Conservation (phyloP, 2,329 filamentous ascomycete genomes). For the Neodidymelliopsis sp. region DNA sequence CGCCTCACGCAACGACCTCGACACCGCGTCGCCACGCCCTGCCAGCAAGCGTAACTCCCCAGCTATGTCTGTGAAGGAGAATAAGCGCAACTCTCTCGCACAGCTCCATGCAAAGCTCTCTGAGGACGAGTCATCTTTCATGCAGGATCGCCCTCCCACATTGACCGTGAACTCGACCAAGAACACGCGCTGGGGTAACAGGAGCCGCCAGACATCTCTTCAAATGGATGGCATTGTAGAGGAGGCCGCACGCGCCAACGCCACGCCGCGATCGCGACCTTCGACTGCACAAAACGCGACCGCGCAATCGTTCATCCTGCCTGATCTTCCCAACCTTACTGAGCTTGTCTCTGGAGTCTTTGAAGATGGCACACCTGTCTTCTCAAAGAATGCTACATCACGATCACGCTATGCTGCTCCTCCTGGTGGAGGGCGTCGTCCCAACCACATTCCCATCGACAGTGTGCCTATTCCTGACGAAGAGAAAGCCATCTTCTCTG, state of each 20-base stretch:
- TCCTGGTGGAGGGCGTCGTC: slow-evolving; percentile 36
- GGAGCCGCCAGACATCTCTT: slow-evolving; percentile 52
- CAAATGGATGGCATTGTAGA: slow-evolving; percentile 41
- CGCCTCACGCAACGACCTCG: slow-evolving; percentile 53
- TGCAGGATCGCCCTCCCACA: slow-evolving; percentile 59
- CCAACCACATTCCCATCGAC: slow-evolving; percentile 58
- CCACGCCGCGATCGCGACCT: slow-evolving; percentile 42
- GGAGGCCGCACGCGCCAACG: slow-evolving; percentile 26
- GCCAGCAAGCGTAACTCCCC: slow-evolving; percentile 47
- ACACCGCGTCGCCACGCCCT: slow-evolving; percentile 49
- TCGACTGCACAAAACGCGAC: slow-evolving; percentile 59
- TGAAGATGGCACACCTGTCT: slow-evolving; percentile 65
- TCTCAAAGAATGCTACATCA: slow-evolving; percentile 58
- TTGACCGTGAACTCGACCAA: slow-evolving; percentile 50
- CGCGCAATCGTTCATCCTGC: slow-evolving; percentile 67
- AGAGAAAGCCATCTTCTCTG: slow-evolving; percentile 69
- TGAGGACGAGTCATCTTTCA: slow-evolving; percentile 61
- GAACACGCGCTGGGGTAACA: slow-evolving; percentile 64
- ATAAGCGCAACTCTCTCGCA: slow-evolving; percentile 59
- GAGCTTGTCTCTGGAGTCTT: slow-evolving; percentile 67
- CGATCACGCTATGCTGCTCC: slow-evolving; percentile 64
- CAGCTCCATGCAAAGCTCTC: slow-evolving; percentile 63
- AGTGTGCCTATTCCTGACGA: slow-evolving; percentile 66
- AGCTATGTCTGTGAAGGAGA: slow-evolving; percentile 43
- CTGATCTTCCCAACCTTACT: slow-evolving; percentile 67